These are phyloP conservation scores for Cercospora sp. DNA, from an alignment of 2,329 filamentous ascomycete species.

Conservation along the genomic window DNA sequence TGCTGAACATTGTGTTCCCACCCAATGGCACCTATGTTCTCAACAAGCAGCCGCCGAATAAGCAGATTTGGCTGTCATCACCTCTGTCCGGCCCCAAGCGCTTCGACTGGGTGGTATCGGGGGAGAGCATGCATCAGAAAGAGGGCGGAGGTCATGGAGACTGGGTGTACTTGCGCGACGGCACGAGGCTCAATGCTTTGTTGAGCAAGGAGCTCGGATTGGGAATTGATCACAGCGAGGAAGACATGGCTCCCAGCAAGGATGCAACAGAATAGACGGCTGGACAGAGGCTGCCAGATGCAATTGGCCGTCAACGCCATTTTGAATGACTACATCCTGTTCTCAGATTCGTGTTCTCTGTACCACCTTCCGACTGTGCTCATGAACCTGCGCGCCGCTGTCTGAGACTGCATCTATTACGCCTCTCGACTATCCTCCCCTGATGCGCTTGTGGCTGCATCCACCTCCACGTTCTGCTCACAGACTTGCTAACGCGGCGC, in stretches of 20 bases:
- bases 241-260: conserved; percentile 32
- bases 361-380: not conserved
- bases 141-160: conserved; percentile 71
- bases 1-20: conserved; percentile 73
- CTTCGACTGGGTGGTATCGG: conserved; percentile 80
- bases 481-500: not conserved
- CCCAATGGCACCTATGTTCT: conserved; percentile 81
- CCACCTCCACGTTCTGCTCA: not conserved
- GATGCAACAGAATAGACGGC: conserved; percentile 32
- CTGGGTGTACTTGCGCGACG: conserved; percentile 88
- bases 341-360: not conserved
- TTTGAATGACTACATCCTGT: not conserved
- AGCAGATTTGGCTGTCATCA: conserved; percentile 94
- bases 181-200: conserved; percentile 70
- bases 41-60: conserved; percentile 98
- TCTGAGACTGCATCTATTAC: not conserved
- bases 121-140: conserved; percentile 75
- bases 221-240: conserved; percentile 49
- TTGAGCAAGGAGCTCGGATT: conserved; percentile 75
- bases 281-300: not conserved
- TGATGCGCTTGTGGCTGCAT: not conserved
- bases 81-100: conserved; percentile 89
- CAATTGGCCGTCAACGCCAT: not conserved
- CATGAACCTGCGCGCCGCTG: not conserved
- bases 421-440: not conserved